Conservation (phyloP, 306 rosid genomes). For the Pyrus bretschneideri region DNA sequence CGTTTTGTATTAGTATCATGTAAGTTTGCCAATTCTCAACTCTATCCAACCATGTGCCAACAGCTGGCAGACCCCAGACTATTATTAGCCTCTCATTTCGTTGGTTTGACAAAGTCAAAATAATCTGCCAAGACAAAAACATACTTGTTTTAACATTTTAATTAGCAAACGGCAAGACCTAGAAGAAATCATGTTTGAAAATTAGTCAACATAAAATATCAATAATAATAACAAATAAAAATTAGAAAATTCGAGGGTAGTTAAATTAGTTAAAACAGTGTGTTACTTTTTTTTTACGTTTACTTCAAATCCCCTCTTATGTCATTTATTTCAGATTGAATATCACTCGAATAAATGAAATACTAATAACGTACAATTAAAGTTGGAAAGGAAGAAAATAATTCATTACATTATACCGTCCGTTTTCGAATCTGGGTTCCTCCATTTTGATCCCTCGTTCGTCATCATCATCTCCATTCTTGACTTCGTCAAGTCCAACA, state of each 20-base stretch:
- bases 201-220: neutral
- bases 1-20: too few relatives aligned
- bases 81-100: neutral
- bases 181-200: neutral
- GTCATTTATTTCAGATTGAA: too few relatives aligned
- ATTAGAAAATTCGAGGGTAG: too few relatives aligned
- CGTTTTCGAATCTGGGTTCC: constrained; percentile 33
- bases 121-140: neutral
- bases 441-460: constrained; percentile 19
- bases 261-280: too few relatives aligned
- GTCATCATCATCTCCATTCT: neutral
- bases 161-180: neutral
- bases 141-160: neutral
- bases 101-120: neutral
- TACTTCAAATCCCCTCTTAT: too few relatives aligned
- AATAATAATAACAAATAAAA: too few relatives aligned
- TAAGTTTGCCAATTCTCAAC: neutral
- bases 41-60: neutral
- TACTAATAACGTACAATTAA: neutral
- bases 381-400: neutral
- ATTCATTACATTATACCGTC: constrained; percentile 82
- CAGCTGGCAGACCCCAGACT: neutral
- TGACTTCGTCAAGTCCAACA: constrained; percentile 4
- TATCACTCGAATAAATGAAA: neutral
- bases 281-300: too few relatives aligned